Base-by-base conservation (phyloP, 371 early-diverging fungal species). In the Rhizopus arrhizus region DNA sequence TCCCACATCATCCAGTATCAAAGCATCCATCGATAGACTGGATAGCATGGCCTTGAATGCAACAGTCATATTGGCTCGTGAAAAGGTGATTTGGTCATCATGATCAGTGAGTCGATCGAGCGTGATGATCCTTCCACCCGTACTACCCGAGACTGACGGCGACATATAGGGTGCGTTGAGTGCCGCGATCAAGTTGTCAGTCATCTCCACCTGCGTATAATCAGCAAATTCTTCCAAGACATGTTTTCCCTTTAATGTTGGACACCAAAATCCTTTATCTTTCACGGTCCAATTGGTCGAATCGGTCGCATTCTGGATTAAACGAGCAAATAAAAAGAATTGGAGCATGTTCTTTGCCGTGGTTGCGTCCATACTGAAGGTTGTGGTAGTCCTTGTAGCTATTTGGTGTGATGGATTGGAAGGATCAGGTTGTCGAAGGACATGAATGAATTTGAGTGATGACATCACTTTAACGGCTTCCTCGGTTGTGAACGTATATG, bases 331-430 rank as follows among this genome's bases (percentile, higher is more conserved):
- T 69, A 84, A 72, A 58, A 87, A 85, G 22, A 82, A 75, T 49
- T 85, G 84, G 32, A 85, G 75, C 10, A 87, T 59, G 51, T 73
- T 78, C 51, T 79, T 81, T 16, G 86, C 85, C 74, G 85, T 83
- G 13, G 75, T 78, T 32, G 65, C 62, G 13, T 78, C 77, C 72
- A 84, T 76, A 12, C 77, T 82, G 52, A 84, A 82, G 9, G 81
- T 81, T 1, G 84, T 84, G 1, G 82, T 84, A 10, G 77, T 77
- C 0, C 78, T 69, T n/a, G 74, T 81, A n/a, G 76, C 67, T 9
- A 74, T 58, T 46, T 56, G 62, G 16, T 58, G 48, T 32, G 72
- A 73, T 11, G 78, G 83, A 38, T 84, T 80, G 11, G 66, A 59
- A 3, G 82, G 81, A 56, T 84, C 87, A 0, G 81, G 75, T 2